Base-by-base conservation (phyloP, 1,284 basidiomycete species). In the Crepidotus sp. region DNA sequence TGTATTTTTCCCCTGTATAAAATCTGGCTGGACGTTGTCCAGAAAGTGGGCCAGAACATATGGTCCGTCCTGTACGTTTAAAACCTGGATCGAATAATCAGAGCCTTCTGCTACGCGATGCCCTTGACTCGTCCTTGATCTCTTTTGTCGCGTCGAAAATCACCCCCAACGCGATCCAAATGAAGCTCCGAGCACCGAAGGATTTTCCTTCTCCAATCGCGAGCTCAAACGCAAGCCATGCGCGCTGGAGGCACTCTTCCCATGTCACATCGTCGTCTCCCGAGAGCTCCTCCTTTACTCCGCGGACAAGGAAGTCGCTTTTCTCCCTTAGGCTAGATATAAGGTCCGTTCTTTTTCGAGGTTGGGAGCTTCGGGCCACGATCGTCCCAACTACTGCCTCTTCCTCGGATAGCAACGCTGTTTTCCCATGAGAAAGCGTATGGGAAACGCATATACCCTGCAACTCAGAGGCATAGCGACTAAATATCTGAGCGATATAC, bases 381-480 rank as follows among this genome's bases (percentile, higher is more conserved):
- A 82, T 81, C 0, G 78, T 80, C 1, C 80, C 79, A 15, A 80
- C 59, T 4, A 78, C 59, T 0, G 68, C 76, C 57, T 83, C 79
- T 53, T 74, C 77, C 54, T 83, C 77, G 4, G 73, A 71, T 3
- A 82, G 60, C 52, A 68, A 64, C 0, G 67, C 62, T 3, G 58
- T 58, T 24, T 63, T 65, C 6, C 58, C 52, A 30, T 63, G 62
- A 11, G 71, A 73, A 2, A 80, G 59, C 2, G 70, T 69, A 54
- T 74, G 63, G 10, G 65, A 60, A 18, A 62, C 58, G 48, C 76
- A 79, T 17, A 77, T 73, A 6, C 58, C 60, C 32, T 66, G 68
- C 33, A 82, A 57, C 39, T 73, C 68, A 1, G 66, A 65, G 3
- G 62, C 56, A 49, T 79, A 80, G 24, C 61, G 59, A 26, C 55